Base-by-base conservation (phyloP, 2,329 filamentous ascomycete species). In the Aspergillus luchuensis region DNA sequence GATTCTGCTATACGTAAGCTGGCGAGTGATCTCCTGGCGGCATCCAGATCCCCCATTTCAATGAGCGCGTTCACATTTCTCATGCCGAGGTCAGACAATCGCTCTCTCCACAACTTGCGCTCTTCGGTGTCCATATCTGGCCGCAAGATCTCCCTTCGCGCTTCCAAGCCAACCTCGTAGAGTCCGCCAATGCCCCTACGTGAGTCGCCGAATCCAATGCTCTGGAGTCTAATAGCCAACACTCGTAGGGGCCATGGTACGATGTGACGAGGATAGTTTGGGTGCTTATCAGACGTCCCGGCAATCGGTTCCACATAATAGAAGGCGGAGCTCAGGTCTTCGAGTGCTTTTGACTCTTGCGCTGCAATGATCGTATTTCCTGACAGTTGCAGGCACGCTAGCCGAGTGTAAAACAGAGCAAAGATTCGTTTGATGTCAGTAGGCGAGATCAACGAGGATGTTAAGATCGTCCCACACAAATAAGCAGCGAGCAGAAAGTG, bases 181-280 rank as follows among this genome's bases (percentile, higher is more conserved):
- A 96, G 91, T 48, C 90, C 91, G 83, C 95, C 94, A 59, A 99
- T 89, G 3, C 91, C 90, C 63, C 93, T 85, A 4, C 94, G 84
- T 53, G 89, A 86, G 76, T 99, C 95, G 4, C 89, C 89, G 65
- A 95, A 96, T 1, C 91, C 92, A 49, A 97, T 85, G 0, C 91
- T 91, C 67, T 96, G 91, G 19, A 98, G 82, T 1, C 93, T 85
- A 8, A 97, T 90, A 6, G 89, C 88, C 15, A 98, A 82, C 2
- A 97, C 84, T 6, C 95, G 87, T 56, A 99, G 82, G 45, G 89
- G 85, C 93, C 95, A 99, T 0, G 94, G 94, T 0, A 94, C 90
- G 0, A 96, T 82, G 72, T 90, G 89, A 57, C 78, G 77, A 85
- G 87, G 84, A 83, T 90, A 74, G 80, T 83, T 73, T 71, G 88